Evolutionary conservation across 164 flowering plant genomes (phyloP).

Genomic region (Hamamelis virginiana): DNA sequence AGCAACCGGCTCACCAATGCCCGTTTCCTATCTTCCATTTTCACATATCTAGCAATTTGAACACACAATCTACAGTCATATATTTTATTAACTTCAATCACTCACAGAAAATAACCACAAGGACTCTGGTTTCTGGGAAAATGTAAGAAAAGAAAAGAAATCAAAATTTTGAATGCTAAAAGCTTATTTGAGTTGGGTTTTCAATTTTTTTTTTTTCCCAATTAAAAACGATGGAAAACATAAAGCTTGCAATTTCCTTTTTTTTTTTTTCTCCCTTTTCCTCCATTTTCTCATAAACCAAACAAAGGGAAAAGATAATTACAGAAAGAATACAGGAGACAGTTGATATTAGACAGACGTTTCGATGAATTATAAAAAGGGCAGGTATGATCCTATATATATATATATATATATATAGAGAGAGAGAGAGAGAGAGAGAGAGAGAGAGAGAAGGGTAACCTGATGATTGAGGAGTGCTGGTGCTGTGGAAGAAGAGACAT

Average conservation of each 20-base stretch:
- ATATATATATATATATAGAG: neutral
- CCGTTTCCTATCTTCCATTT: constrained; percentile 67
- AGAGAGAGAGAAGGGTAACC: constrained; percentile 41
- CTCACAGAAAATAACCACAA: neutral
- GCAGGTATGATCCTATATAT: neutral
- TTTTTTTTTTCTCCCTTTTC: neutral
- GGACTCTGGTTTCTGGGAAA: neutral
- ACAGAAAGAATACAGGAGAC: neutral
- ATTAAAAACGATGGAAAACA: neutral
- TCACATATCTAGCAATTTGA: constrained; percentile 47
- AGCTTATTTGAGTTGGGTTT: neutral
- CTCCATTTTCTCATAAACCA: neutral
- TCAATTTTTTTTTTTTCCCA: neutral
- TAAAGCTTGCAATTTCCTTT: neutral
- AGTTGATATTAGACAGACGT: neutral
- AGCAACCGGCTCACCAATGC: constrained; percentile 81
- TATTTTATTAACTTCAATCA: neutral
- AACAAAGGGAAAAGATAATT: neutral
- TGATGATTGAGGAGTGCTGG: constrained; percentile 55
- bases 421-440: neutral
- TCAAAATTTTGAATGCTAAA: neutral
- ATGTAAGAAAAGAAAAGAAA: neutral
- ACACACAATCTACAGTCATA: neutral
- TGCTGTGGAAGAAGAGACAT: constrained; percentile 55
- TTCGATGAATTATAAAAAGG: neutral